These are phyloP conservation scores for Ophiosphaerella korrae DNA, from an alignment of 2,329 filamentous ascomycete genomes.

Conservation along the genomic window DNA sequence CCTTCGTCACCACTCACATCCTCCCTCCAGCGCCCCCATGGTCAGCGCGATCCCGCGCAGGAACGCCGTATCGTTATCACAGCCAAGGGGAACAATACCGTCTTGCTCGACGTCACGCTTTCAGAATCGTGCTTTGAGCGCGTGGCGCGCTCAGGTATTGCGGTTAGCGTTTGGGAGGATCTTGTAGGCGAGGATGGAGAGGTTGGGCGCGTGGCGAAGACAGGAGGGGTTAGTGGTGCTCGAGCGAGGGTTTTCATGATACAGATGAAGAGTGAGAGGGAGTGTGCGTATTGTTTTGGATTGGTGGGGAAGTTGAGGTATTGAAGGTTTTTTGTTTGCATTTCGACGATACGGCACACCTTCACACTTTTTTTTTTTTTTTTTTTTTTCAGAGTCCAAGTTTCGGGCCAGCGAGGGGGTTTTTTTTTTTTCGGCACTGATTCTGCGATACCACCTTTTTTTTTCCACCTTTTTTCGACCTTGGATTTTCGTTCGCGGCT, in stretches of 20 bases:
- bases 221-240: slow-evolving; percentile 62
- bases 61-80: slow-evolving; percentile 87
- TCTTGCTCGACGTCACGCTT: slow-evolving; percentile 81
- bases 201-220: slow-evolving; percentile 63
- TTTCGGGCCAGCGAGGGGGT: too few species aligned
- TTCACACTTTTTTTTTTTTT: too few species aligned
- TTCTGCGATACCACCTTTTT: too few species aligned
- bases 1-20: slow-evolving; percentile 28
- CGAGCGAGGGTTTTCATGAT: slow-evolving; percentile 69
- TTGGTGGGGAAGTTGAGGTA: slow-evolving; percentile 57
- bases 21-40: slow-evolving; percentile 42
- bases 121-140: slow-evolving; percentile 84
- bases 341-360: too few species aligned
- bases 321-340: slow-evolving; percentile 23
- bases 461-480: too few species aligned
- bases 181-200: slow-evolving; percentile 55
- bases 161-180: slow-evolving; percentile 83
- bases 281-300: slow-evolving; percentile 56
- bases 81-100: slow-evolving; percentile 69
- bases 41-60: slow-evolving; percentile 52
- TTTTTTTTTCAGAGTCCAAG: too few species aligned
- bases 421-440: too few species aligned
- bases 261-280: slow-evolving; percentile 56
- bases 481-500: too few species aligned
- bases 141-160: slow-evolving; percentile 83